Base-by-base conservation (phyloP, 2,329 filamentous ascomycete genomes). In the Seiridium cupressi region DNA sequence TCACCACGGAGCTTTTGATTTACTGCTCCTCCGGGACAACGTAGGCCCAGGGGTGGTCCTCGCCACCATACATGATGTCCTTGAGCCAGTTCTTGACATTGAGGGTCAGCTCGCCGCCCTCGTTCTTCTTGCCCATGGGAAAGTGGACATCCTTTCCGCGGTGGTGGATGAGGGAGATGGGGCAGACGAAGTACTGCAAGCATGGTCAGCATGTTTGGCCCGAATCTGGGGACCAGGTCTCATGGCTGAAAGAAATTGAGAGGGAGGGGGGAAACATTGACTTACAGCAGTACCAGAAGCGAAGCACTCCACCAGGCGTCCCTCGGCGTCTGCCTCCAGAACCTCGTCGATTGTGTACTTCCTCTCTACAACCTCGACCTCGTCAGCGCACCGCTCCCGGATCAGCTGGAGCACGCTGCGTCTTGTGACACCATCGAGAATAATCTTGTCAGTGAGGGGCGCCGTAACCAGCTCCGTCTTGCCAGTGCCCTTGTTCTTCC, bases 401-500 rank as follows among this genome's bases (percentile, higher is more conserved):
- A 86, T 88, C 26, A 96, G 80, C 65, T 94, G 88, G 42, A 97
- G 74, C 26, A 93, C 86, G 68, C 90, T 93, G 58, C 90, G 83
- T 57, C 93, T 83, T n/a, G 93, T 97, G 9, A 97, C 89, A 64
- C 93, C 93, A 63, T 94, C 90, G 3, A 97, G 82, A 66, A 97
- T 96, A 62, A 97, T 83, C 70, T 89, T 87, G 70, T 92, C 91
- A 60, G 90, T 89, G 48, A 97, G 77, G 7, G 92, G 91, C 2
- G 93, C 92, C 2, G 93, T 97, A 59, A 97, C 81, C 38, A 97
- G 81, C 79, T 95, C 83, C 32, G 84, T 70, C 68, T 80, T 83
- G 6, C 84, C 87, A 0, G 73, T 76, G 66, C 88, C 84, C 72
- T 81, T 84, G 51, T 82, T 84, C 71, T 81, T 84, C 91, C 90